phyloP scores from a whole-genome alignment of 1,284 basidiomycete genomes.

The Melampsora occidentalis region DNA sequence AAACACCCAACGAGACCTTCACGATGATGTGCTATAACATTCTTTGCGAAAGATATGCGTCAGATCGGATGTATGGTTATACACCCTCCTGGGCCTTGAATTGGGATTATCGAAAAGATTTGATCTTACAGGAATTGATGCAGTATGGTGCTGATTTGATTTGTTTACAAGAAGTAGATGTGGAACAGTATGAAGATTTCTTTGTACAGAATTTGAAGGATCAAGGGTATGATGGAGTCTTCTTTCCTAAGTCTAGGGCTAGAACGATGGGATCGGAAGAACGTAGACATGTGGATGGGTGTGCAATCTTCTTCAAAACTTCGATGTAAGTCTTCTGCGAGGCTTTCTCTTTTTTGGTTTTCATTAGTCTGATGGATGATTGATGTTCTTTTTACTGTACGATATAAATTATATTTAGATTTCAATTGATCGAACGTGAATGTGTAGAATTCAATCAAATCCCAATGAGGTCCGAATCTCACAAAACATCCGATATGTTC shows the following conservation, averaged over 20 bases:
- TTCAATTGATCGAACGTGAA: constrained; percentile 87
- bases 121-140: constrained; percentile 82
- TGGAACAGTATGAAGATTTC: constrained; percentile 88
- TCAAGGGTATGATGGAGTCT: constrained; percentile 85
- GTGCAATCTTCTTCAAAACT: constrained; percentile 92
- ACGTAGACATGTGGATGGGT: constrained; percentile 85
- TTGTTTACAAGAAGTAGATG: constrained; percentile 88
- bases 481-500: constrained; percentile 99
- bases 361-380: neutral
- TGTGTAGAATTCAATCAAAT: constrained; percentile 91
- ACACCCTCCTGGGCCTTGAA: constrained; percentile 92
- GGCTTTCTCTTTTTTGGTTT: constrained; percentile 2
- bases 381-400: neutral
- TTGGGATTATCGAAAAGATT: constrained; percentile 91
- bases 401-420: constrained; percentile 60
- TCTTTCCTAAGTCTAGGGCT: constrained; percentile 89
- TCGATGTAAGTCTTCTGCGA: constrained; percentile 62
- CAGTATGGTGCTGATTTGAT: constrained; percentile 82
- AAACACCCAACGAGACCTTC: constrained; percentile 63
- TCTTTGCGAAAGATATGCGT: constrained; percentile 86
- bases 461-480: constrained; percentile 91
- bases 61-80: constrained; percentile 88
- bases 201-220: constrained; percentile 74
- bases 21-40: constrained; percentile 90
- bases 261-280: constrained; percentile 89